phyloP scores from a whole-genome alignment of 495 filamentous ascomycete species.

The Lepidopterella palustris region DNA sequence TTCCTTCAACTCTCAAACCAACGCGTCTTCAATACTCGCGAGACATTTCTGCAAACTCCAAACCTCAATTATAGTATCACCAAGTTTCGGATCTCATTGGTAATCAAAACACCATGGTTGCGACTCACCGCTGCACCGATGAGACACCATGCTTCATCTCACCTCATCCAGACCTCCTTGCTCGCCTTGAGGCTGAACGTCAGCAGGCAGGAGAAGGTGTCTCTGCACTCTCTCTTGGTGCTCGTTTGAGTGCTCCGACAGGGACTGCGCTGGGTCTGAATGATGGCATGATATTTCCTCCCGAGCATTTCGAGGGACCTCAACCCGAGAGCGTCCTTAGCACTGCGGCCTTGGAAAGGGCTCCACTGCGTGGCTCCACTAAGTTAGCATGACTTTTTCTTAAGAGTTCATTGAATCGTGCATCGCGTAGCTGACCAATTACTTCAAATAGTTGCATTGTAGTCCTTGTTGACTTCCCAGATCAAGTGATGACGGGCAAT shows the following conservation, averaged over 20 bases:
- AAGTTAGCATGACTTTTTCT: neutral
- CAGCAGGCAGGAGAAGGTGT: constrained; percentile 1
- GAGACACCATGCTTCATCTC: constrained; percentile 9
- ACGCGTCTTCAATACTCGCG: too few species aligned
- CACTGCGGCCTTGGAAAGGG: neutral
- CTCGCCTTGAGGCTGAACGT: neutral
- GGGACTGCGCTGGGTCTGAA: neutral
- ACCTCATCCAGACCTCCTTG: constrained; percentile 15
- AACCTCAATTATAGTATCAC: too few species aligned
- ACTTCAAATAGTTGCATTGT: neutral
- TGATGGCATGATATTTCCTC: neutral
- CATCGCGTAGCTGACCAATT: neutral
- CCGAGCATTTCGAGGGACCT: neutral
- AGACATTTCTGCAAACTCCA: too few species aligned
- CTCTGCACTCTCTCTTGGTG: neutral
- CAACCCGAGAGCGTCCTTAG: neutral
- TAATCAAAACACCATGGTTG: too few species aligned
- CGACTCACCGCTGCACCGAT: too few species aligned
- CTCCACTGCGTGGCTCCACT: neutral
- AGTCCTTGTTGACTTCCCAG: neutral
- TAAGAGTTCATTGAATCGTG: neutral
- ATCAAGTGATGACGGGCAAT: neutral
- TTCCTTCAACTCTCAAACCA: too few species aligned
- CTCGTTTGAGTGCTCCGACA: neutral
- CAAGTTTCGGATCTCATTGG: too few species aligned